Percentiles rank a stretch among this genome's conserved stretches.
These are phyloP conservation scores for Euphrasia arctica DNA, from an alignment of 305 asterid species.

Conservation along the genomic window DNA sequence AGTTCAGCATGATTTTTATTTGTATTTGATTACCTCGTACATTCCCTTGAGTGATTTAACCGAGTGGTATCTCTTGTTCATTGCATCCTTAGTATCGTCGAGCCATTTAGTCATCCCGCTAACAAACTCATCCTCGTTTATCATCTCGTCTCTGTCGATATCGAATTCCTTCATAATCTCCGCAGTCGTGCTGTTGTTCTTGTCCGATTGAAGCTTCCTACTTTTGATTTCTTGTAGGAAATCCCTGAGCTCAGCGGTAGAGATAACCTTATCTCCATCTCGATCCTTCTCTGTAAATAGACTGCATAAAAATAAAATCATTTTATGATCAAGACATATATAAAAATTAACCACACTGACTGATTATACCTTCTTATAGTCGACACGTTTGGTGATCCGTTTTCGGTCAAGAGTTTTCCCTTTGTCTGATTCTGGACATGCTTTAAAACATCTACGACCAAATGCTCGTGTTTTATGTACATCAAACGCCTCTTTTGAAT, in stretches of 20 bases:
- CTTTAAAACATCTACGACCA: constrained; percentile 46
- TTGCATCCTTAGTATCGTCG: constrained; percentile 54
- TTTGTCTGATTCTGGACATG: constrained; percentile 45
- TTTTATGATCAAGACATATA: not conserved
- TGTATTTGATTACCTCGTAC: constrained; percentile 39
- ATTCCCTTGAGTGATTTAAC: constrained; percentile 54
- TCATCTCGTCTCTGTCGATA: constrained; percentile 41
- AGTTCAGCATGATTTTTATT: not conserved
- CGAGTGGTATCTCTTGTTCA: constrained; percentile 45
- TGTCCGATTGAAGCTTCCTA: constrained; percentile 29
- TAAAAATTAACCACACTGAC: not conserved
- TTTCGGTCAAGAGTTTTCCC: constrained; percentile 38
- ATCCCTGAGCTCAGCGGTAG: constrained; percentile 44
- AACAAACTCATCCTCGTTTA: constrained; percentile 58
- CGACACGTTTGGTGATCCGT: constrained; percentile 48
- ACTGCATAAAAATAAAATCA: constrained; percentile 22
- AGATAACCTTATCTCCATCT: constrained; percentile 47
- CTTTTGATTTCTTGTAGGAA: constrained; percentile 41
- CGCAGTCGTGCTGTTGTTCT: constrained; percentile 30
- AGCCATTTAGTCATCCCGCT: constrained; percentile 48
- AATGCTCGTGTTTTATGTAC: constrained; percentile 54
- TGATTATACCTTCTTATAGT: constrained; percentile 39
- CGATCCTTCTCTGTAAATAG: constrained; percentile 43
- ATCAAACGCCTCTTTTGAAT: constrained; percentile 42
- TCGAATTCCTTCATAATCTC: constrained; percentile 56